Base-by-base conservation (phyloP, 2,329 filamentous ascomycete genomes). In the Lecanicillium sp. region DNA sequence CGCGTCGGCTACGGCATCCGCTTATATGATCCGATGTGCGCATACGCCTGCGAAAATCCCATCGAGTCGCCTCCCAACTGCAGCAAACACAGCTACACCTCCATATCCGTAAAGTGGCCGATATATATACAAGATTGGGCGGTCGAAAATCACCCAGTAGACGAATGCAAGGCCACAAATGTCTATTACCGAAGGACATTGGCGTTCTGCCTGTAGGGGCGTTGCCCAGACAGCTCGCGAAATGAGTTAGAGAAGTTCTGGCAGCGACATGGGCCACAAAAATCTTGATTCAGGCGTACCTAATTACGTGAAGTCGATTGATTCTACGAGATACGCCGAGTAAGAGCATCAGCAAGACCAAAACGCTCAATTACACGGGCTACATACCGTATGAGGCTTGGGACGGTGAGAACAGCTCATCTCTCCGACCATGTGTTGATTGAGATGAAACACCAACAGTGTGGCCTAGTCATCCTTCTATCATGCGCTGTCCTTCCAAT, bases 401-500 rank as follows among this genome's bases (percentile, higher is more conserved):
- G 54, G 43, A 19, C 20, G 19, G 15, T 19, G 20, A 19, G 29
- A 49, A 20, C 33, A 46, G n/a, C n/a, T n/a, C 23, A 24, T 47
- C 24, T 44, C 41, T 11, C 15, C 49, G 12, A 17, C n/a, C n/a
- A 38, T 32, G 23, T 9, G 29, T 17, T n/a, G 6, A 15, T 32
- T 15, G 19, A 57, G 50, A 27, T 44, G 32, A 32, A 51, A 32
- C 41, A 55, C 52, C 24, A 44, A 47, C 19, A 51, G 62, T 57
- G 45, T 17, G 53, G 56, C 29, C 49, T 65, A n/a, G 45, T 58
- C 11, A 39, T 64, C 3, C 43, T 61, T 12, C 49, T 58, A 2
- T 53, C 49, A 4, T 49, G 54, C 11, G 44, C 54, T n/a, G 39
- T 51, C 5, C 56, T 64, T 12, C 41, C 41, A 6, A 44, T 44